phyloP scores from a whole-genome alignment of 1,284 basidiomycete species.

The Termitomyces sp. region DNA sequence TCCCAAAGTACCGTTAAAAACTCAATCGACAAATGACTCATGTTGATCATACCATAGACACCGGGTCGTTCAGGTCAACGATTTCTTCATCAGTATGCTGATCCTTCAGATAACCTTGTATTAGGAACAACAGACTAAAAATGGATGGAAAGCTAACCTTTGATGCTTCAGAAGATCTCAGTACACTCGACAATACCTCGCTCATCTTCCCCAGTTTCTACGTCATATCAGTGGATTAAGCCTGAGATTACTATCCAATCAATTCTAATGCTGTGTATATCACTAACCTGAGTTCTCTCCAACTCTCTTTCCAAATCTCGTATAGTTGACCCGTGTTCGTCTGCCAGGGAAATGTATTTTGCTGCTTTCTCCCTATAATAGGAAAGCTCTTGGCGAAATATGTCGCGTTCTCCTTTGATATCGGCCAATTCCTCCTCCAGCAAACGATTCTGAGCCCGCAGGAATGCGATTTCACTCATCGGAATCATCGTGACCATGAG shows the following conservation, averaged over 20 bases:
- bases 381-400: neutral
- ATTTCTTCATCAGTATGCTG: neutral
- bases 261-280: neutral
- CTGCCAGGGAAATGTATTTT: constrained; percentile 2
- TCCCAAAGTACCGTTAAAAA: neutral
- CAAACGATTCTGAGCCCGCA: neutral
- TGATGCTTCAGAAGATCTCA: neutral
- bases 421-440: neutral
- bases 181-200: too few relatives aligned
- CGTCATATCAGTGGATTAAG: neutral
- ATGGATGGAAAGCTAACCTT: neutral
- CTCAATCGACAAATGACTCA: neutral
- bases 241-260: neutral
- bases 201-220: neutral
- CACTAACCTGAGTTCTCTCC: neutral
- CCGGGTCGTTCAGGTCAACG: neutral
- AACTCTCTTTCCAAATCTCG: constrained; percentile 1
- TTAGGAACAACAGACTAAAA: too few relatives aligned
- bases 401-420: neutral
- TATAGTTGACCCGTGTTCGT: neutral
- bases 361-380: constrained; percentile 3
- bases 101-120: neutral
- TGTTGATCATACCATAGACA: neutral
- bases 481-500: neutral
- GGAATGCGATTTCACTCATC: neutral